These are phyloP conservation scores for Nicotiana obtusifolia DNA, from an alignment of 257 asterid genomes.

Conservation along the genomic window DNA sequence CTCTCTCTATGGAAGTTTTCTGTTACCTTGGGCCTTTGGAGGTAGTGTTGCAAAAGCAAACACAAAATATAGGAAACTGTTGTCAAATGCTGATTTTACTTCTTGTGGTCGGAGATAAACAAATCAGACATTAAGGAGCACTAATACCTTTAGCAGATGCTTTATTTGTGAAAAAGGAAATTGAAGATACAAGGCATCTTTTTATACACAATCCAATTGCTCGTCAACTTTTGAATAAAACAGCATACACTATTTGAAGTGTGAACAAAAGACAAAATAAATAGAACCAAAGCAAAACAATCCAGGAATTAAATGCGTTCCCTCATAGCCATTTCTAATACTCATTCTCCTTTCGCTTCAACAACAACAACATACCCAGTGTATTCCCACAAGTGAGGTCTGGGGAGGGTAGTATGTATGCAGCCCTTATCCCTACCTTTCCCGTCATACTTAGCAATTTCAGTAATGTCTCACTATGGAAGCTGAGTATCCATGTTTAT, in stretches of 20 bases:
- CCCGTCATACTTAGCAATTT: not conserved
- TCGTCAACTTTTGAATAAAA: not conserved
- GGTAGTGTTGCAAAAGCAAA: not conserved
- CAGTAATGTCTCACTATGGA: not conserved
- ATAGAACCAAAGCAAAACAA: not conserved
- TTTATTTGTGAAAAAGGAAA: not conserved
- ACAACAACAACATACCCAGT: too few species aligned
- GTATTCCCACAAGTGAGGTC: too few species aligned
- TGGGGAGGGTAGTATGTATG: too few species aligned
- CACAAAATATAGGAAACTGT: not conserved
- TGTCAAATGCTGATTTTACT: not conserved
- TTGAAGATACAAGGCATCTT: not conserved
- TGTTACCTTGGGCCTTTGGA: not conserved
- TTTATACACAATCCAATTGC: not conserved
- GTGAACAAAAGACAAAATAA: not conserved
- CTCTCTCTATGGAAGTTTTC: not conserved
- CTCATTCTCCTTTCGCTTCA: not conserved
- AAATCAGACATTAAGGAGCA: not conserved
- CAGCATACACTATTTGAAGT: not conserved
- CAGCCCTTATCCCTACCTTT: too few species aligned
- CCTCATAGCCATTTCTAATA: not conserved
- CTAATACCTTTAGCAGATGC: not conserved
- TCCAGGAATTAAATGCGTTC: not conserved
- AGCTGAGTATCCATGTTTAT: not conserved
- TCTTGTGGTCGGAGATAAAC: not conserved